These are phyloP conservation scores for Penicillium sp. DNA, from an alignment of 2,329 filamentous ascomycete genomes.

Conservation along the genomic window DNA sequence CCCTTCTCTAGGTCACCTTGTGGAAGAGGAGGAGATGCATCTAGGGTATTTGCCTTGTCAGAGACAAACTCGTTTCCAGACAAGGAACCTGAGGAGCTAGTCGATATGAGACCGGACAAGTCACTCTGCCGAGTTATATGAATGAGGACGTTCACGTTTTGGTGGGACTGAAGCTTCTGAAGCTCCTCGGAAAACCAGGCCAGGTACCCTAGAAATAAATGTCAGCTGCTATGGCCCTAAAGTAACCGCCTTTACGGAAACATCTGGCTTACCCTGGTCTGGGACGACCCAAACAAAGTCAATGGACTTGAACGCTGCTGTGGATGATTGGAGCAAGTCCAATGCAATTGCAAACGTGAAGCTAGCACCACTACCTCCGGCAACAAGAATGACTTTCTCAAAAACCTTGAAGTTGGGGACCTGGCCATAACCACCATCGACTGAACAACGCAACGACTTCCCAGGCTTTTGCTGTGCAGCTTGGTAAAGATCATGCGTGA, in stretches of 20 bases:
- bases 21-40: background rate
- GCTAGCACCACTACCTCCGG: conserved; percentile 7
- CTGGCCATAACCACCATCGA: conserved; percentile 6
- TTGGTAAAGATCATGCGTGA: conserved; percentile 2
- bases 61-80: background rate
- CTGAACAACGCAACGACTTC: conserved; percentile 3
- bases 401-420: conserved; percentile 6
- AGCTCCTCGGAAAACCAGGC: background rate
- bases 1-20: background rate
- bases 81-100: background rate
- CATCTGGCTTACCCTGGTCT: background rate
- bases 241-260: background rate
- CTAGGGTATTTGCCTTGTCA: background rate
- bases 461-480: background rate
- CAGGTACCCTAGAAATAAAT: background rate
- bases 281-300: conserved; percentile 3
- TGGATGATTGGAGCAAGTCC: background rate
- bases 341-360: conserved; percentile 9
- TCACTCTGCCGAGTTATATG: conserved; percentile 3
- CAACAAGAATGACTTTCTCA: conserved; percentile 6
- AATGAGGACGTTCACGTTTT: conserved; percentile 6
- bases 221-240: background rate
- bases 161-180: conserved; percentile 4
- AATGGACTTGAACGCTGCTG: background rate
- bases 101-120: background rate